These are phyloP conservation scores for Hypoxylon perforatum DNA, from an alignment of 495 filamentous ascomycete species.

Conservation along the genomic window DNA sequence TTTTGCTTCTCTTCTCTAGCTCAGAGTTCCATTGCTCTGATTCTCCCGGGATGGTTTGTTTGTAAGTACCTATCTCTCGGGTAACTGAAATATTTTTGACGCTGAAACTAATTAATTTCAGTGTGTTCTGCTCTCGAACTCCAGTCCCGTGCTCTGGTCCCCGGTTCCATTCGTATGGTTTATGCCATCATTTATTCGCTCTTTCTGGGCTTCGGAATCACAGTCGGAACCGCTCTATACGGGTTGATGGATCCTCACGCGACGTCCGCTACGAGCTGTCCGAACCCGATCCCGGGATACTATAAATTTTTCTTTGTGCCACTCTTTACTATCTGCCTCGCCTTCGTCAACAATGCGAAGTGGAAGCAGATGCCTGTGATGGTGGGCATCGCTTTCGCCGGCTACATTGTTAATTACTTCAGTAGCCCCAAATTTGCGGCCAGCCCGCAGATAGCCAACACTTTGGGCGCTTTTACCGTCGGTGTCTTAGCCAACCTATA, in stretches of 20 bases:
- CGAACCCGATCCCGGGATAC: conserved; percentile 67
- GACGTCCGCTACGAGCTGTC: conserved; percentile 77
- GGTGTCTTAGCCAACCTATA: conserved; percentile 90
- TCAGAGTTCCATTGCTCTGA: conserved; percentile 90
- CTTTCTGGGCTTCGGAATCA: conserved; percentile 97
- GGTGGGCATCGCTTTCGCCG: conserved; percentile 82
- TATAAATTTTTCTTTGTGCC: conserved; percentile 82
- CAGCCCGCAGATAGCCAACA: conserved; percentile 85
- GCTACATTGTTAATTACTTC: conserved; percentile 91
- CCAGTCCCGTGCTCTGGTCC: conserved; percentile 85
- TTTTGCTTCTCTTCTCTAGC: conserved; percentile 96
- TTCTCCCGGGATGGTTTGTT: conserved; percentile 89
- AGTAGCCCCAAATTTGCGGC: conserved; percentile 74
- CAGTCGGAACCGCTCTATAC: conserved; percentile 90
- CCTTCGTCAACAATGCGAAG: conserved; percentile 88
- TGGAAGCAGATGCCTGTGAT: conserved; percentile 90
- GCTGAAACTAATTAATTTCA: conserved; percentile 38
- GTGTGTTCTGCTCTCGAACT: conserved; percentile 81
- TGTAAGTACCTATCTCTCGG: conserved; percentile 45
- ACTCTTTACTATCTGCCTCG: conserved; percentile 82
- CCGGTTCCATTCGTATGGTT: conserved; percentile 93
- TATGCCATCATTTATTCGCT: conserved; percentile 96
- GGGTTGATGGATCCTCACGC: conserved; percentile 83
- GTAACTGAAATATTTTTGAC: not conserved
- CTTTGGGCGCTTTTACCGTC: conserved; percentile 86